phyloP scores from a whole-genome alignment of 352 stramenopile species.

The Phytopythium montanum region DNA sequence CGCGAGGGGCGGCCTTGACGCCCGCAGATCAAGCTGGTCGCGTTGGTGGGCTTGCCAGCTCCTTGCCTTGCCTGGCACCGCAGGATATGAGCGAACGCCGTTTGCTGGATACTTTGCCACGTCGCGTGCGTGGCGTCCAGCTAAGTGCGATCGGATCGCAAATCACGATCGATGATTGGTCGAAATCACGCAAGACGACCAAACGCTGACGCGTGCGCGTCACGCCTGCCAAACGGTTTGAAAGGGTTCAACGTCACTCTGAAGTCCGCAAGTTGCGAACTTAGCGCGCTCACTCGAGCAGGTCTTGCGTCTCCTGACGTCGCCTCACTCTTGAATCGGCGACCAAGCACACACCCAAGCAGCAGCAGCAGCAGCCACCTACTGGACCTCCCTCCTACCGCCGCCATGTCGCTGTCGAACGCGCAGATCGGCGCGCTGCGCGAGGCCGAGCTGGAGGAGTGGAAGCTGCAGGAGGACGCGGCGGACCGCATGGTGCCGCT shows the following conservation, averaged over 20 bases:
- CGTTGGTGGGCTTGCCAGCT: too few relatives aligned
- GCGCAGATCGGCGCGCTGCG: slow-evolving; percentile 52
- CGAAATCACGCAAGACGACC: not conserved
- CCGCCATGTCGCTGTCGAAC: slow-evolving; percentile 24
- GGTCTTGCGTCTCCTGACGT: too few relatives aligned
- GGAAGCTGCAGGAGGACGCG: slow-evolving; percentile 79
- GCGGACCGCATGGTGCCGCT: slow-evolving; percentile 83
- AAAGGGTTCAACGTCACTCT: slow-evolving; percentile 7
- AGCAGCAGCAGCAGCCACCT: not conserved
- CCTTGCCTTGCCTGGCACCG: too few relatives aligned
- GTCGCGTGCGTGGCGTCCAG: not conserved
- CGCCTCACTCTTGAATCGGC: too few relatives aligned
- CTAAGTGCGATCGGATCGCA: not conserved
- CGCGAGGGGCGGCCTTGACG: too few relatives aligned
- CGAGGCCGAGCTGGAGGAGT: slow-evolving; percentile 61
- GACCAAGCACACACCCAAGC: not conserved
- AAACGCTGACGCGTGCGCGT: slow-evolving; percentile 10
- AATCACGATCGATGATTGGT: slow-evolving; percentile 6
- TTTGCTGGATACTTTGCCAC: not conserved
- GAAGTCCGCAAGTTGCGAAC: too few relatives aligned
- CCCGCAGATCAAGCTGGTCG: too few relatives aligned
- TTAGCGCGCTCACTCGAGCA: too few relatives aligned
- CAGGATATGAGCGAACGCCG: too few relatives aligned
- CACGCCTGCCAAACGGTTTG: slow-evolving; percentile 6
- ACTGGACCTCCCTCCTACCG: not conserved